Evolutionary conservation across 768 basidiomycete species (phyloP).

Genomic region (Collybiopsis confluens): DNA sequence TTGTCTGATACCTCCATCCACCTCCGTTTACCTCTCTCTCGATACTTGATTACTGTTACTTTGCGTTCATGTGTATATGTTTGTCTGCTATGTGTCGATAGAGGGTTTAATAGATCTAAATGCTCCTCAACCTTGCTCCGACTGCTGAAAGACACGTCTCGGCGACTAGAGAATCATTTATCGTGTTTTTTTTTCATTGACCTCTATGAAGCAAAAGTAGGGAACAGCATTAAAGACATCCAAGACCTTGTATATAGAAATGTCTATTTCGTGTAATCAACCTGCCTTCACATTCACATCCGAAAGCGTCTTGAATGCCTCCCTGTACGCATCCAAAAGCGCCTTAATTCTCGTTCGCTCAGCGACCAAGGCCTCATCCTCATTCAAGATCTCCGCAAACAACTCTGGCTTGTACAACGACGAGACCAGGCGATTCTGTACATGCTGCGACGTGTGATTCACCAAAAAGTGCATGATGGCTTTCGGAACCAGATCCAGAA

Average conservation of each 20-base stretch:
- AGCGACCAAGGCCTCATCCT: conserved; percentile 92
- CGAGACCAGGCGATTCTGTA: conserved; percentile 95
- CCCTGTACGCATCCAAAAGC: conserved; percentile 92
- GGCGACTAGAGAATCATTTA: too few species aligned
- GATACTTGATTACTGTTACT: background rate
- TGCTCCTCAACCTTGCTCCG: background rate
- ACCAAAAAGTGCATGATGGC: conserved; percentile 98
- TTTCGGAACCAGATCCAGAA: conserved; percentile 96
- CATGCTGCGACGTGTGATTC: conserved; percentile 93
- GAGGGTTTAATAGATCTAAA: conserved; percentile 1
- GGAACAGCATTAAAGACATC: too few species aligned
- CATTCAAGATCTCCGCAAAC: conserved; percentile 86
- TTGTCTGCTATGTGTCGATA: background rate
- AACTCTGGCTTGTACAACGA: conserved; percentile 92
- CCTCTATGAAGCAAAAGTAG: too few species aligned
- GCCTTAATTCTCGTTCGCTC: conserved; percentile 94
- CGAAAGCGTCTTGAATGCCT: conserved; percentile 82
- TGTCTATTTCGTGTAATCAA: conserved; percentile 14
- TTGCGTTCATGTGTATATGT: background rate
- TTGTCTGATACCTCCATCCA: conserved; percentile 14
- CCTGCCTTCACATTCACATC: conserved; percentile 75
- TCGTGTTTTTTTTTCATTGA: too few species aligned
- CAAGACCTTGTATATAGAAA: too few species aligned
- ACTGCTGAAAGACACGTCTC: too few species aligned
- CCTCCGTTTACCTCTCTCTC: conserved; percentile 5